These are phyloP conservation scores for Gracilariopsis chorda DNA, from an alignment of 23 red algal species.

Conservation along the genomic window DNA sequence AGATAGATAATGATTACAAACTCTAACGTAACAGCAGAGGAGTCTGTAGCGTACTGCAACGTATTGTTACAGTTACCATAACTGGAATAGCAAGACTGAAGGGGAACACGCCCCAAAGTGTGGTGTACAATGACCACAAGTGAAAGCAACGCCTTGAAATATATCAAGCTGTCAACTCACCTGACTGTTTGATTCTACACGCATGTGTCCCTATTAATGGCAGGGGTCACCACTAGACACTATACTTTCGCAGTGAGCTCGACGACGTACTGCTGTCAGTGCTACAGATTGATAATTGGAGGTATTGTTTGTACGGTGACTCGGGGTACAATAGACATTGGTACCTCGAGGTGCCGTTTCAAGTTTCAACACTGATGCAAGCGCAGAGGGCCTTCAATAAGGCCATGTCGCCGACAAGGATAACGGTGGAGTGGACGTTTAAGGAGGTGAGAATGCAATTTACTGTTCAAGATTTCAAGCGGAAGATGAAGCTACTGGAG, in stretches of 20 bases:
- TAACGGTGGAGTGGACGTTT: not conserved
- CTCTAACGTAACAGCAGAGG: too few species aligned
- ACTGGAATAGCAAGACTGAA: not conserved
- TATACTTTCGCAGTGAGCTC: not conserved
- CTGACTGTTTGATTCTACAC: not conserved
- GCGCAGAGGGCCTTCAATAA: not conserved
- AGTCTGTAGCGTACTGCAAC: too few species aligned
- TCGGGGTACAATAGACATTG: not conserved
- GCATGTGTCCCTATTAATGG: not conserved
- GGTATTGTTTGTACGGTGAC: not conserved
- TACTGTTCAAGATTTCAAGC: not conserved
- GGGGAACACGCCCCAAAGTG: not conserved
- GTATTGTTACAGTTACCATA: too few species aligned
- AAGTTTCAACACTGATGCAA: not conserved
- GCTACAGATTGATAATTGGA: too few species aligned
- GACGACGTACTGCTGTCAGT: not conserved
- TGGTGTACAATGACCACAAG: not conserved
- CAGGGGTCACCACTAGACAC: not conserved
- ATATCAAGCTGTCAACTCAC: not conserved
- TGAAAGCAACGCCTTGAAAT: not conserved
- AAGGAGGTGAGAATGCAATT: not conserved
- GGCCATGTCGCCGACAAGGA: not conserved
- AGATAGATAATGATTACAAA: too few species aligned
- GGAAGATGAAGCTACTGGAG: constrained; percentile 1
- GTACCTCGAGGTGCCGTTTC: too few species aligned